Percentiles rank a stretch among this genome's conserved stretches.
Conservation (phyloP, 257 asterid species). For the Jaltomata sinuosa region DNA sequence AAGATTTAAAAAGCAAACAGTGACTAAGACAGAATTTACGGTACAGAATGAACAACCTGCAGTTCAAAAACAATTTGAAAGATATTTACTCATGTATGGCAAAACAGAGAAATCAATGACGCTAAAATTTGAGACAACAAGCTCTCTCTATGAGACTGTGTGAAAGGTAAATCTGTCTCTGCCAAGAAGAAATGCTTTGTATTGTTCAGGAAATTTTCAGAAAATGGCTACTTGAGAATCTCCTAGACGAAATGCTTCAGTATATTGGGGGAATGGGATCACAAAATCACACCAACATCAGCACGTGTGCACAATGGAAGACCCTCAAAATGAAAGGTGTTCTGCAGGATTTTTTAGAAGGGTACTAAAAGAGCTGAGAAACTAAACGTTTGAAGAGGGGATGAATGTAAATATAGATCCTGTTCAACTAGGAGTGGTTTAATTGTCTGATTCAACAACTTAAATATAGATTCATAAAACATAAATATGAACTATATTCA, state of each 20-base stretch:
- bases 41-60: neutral
- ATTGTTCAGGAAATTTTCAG: neutral
- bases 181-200: neutral
- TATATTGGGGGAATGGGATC: neutral
- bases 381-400: neutral
- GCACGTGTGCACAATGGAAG: neutral
- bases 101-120: neutral
- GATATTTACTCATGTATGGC: neutral
- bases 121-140: neutral
- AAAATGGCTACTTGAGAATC: neutral
- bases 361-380: neutral
- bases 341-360: neutral
- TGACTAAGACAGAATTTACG: neutral
- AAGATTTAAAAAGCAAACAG: neutral
- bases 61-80: neutral
- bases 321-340: neutral
- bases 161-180: neutral
- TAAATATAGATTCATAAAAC: neutral
- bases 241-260: neutral
- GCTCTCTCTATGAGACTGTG: neutral
- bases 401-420: neutral
- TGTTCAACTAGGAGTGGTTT: neutral
- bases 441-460: neutral
- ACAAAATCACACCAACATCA: neutral
- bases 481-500: neutral